Evolutionary conservation across 257 asterid genomes (phyloP), one percentile per base, ranked within the genome.

Genomic region (Fraxinus anomala): DNA sequence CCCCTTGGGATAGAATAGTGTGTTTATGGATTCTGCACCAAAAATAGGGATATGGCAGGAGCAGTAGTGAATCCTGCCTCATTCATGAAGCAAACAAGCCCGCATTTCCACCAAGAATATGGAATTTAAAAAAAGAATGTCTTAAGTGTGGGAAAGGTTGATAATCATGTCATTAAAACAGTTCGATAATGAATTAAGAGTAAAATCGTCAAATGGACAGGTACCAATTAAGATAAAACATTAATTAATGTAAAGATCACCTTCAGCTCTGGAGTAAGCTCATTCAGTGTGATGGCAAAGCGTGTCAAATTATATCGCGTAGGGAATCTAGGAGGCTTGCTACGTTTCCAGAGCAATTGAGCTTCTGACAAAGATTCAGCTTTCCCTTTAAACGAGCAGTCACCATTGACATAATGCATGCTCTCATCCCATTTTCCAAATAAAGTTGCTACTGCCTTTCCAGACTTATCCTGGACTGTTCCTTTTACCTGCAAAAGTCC

Each of bases 391-490:
- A 85, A 67, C 42, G 88, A 89, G 84, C 65, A 76, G 72, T 95
- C 99, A 78, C 99, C 98, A 70, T 85, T 66, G 51, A 89, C 89
- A 76, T 85, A 95, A 85, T 90, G 90, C 94, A 93, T 84, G 85
- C 96, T 95, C 84, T 95, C 99, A 69, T 93, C 98, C 99, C 99
- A 95, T 83, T 95, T 95, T 30, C 99, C 99, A 40, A 93, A 88
- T 82, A 93, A 72, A 47, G 97, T 89, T 69, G 98, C 97, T 71
- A 86, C 91, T 11, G 91, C 88, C 84, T 93, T 95, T 74, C 99
- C 99, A 80, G 79, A 85, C 84, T 82, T 88, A 86, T 93, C 98
- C 82, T 87, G 98, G 66, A 95, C 97, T 66, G 82, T 73, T 84
- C 99, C 99, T 28, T 93, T 97, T 67, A 95, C 99, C 99, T 95